phyloP scores from a whole-genome alignment of 2,329 filamentous ascomycete species.

The Penicillium sp. region DNA sequence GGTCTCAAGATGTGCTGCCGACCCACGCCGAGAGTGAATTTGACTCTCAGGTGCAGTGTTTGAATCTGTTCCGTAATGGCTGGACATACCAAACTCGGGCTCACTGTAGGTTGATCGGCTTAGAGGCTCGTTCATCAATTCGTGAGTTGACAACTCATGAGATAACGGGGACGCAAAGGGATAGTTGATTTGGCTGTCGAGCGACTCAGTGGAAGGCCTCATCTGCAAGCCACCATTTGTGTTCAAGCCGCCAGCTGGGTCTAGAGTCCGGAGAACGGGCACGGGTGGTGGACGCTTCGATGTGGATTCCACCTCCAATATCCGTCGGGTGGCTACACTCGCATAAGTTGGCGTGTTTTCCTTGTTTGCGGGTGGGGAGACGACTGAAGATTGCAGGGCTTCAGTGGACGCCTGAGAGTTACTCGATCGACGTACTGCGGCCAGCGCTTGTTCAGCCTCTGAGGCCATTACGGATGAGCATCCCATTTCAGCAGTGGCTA shows the following conservation, averaged over 20 bases:
- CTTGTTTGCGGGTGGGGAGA: constrained; percentile 13
- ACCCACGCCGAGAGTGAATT: constrained; percentile 25
- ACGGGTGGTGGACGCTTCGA: constrained; percentile 25
- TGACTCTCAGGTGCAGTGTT: constrained; percentile 28
- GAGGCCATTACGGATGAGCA: constrained; percentile 30
- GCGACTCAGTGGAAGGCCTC: constrained; percentile 34
- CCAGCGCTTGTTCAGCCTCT: constrained; percentile 40
- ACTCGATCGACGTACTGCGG: constrained; percentile 40
- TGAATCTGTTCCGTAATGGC: constrained; percentile 21
- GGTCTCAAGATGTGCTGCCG: constrained; percentile 16
- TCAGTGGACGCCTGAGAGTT: constrained; percentile 29
- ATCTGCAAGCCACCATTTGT: constrained; percentile 19
- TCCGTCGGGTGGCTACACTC: constrained; percentile 30
- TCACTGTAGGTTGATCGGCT: constrained; percentile 36
- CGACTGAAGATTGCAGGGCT: constrained; percentile 4
- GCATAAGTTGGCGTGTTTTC: constrained; percentile 39
- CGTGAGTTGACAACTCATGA: constrained; percentile 20
- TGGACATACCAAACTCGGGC: constrained; percentile 25
- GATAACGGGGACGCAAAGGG: constrained; percentile 31
- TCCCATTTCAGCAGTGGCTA: constrained; percentile 13
- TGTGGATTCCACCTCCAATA: constrained; percentile 14
- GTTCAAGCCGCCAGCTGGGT: constrained; percentile 16
- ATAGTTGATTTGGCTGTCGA: constrained; percentile 27
- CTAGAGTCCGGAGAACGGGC: constrained; percentile 14
- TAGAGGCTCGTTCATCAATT: constrained; percentile 28